Percentiles rank a stretch among this genome's conserved stretches.
phyloP scores from a whole-genome alignment of 2,329 filamentous ascomycete genomes.

The Sphaerostilbella broomeana region DNA sequence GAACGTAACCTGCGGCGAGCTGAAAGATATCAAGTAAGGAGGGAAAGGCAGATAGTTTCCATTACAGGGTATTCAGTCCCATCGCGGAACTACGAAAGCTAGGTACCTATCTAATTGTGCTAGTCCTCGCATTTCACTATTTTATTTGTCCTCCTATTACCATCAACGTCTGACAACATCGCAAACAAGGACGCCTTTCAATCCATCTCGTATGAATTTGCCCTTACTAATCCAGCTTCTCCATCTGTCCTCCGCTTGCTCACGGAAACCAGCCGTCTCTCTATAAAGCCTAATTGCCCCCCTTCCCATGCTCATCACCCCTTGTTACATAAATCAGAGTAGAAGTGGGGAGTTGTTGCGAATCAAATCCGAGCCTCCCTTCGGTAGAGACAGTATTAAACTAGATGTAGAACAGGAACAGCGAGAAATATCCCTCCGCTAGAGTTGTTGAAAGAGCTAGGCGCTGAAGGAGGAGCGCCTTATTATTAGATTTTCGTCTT shows the following conservation, averaged over 20 bases:
- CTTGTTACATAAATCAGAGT: slow-evolving; percentile 8
- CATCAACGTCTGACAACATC: slow-evolving; percentile 1
- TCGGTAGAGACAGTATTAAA: slow-evolving; percentile 7
- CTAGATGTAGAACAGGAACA: slow-evolving; percentile 5
- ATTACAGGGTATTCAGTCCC: slow-evolving; percentile 4
- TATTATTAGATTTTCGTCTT: slow-evolving; percentile 8
- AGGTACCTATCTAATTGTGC: slow-evolving; percentile 6
- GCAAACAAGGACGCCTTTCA: neutral
- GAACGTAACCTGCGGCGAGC: too few relatives aligned
- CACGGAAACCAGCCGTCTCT: slow-evolving; percentile 10
- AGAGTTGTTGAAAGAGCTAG: slow-evolving; percentile 21
- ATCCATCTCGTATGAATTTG: neutral
- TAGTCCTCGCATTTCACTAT: slow-evolving; percentile 4
- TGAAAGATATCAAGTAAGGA: too few relatives aligned
- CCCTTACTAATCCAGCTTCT: slow-evolving; percentile 5
- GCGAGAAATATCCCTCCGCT: slow-evolving; percentile 19
- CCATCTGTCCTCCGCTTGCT: slow-evolving; percentile 6
- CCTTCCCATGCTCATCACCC: slow-evolving; percentile 6
- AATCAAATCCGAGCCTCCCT: slow-evolving; percentile 12
- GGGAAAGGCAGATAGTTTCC: slow-evolving; percentile 5
- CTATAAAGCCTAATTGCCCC: slow-evolving; percentile 9
- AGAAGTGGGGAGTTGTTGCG: slow-evolving; percentile 23
- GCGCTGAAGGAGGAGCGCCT: slow-evolving; percentile 5
- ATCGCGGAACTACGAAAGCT: slow-evolving; percentile 1
- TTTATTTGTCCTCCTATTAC: neutral